Evolutionary conservation across 2,329 filamentous ascomycete genomes (phyloP), one percentile per base, ranked within the genome.

Genomic region (Epichloe sylvatica): DNA sequence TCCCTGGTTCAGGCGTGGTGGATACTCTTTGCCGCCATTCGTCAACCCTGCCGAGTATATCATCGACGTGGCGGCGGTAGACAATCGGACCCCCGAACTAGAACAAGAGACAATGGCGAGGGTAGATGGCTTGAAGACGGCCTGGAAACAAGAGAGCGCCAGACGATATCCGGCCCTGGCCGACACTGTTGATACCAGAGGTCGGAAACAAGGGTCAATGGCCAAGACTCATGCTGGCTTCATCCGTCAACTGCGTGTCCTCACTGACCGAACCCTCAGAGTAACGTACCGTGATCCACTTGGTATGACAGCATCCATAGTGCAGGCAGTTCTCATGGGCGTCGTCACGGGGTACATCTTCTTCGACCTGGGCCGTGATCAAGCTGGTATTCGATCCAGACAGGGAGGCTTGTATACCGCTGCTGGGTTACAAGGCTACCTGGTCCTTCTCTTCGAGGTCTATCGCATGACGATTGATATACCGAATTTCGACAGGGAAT

Each of bases 11-110:
- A 71, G 74, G 9, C 58, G 62, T 3, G 66, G 76, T 11, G 83
- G 81, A 0, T 75, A 82, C 54, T 67, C 75, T 12, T 66, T 87
- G 42, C 84, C 83, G 0, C 68, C 78, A 0, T 88, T 87, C 56
- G 83, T 86, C 43, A 90, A 90, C 56, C 85, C 86, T 0, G 85
- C 85, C 2, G 85, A 90, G 55, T 84, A 82, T 59, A 64, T 88
- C 46, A 83, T 90, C 49, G 85, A 90, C 55, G 70, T 86, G 34
- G 81, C 84, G 1, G 84, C 85, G 5, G 70, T 88, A 11, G 85
- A 90, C 58, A 86, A 81, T 57, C 76, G 86, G 5, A 81, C 0
- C 72, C 77, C 77, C 0, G 81, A 85, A 55, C 67, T 82, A 4
- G 85, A 90, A 59, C 65, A 67, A 13, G 70, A 73, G 36, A 84